Percentiles rank a stretch among this genome's conserved stretches.
Conservation (phyloP, 73 alveolate species). For the Uronychia setigera region DNA sequence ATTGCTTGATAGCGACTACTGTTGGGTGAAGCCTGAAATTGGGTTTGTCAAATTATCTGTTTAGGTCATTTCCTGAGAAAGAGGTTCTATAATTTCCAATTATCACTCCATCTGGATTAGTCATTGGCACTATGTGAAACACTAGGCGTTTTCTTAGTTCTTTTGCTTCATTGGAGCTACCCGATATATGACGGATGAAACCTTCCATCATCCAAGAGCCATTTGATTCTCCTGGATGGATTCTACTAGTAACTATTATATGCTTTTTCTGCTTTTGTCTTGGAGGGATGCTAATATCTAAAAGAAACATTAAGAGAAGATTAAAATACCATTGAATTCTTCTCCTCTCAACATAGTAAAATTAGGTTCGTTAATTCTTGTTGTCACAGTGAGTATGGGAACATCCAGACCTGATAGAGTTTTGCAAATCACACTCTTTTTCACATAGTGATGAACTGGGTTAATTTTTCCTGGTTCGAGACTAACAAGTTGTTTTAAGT, state of each 20-base stretch:
- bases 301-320: neutral
- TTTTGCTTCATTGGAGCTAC: slow-evolving; percentile 52
- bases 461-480: slow-evolving; percentile 42
- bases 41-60: slow-evolving; percentile 62
- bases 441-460: slow-evolving; percentile 16
- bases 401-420: slow-evolving; percentile 68
- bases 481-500: slow-evolving; percentile 40
- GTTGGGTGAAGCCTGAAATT: slow-evolving; percentile 48
- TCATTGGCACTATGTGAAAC: slow-evolving; percentile 84
- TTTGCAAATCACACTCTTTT: slow-evolving; percentile 55
- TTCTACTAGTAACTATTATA: slow-evolving; percentile 14
- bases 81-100: slow-evolving; percentile 80
- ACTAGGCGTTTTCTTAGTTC: slow-evolving; percentile 75
- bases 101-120: slow-evolving; percentile 88
- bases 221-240: slow-evolving; percentile 56
- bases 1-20: slow-evolving; percentile 37
- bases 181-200: slow-evolving; percentile 49
- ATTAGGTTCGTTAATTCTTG: slow-evolving; percentile 16
- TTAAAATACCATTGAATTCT: neutral
- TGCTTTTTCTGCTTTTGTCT: neutral
- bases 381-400: slow-evolving; percentile 59
- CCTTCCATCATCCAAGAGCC: slow-evolving; percentile 85
- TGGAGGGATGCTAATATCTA: neutral
- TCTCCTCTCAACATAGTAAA: neutral
- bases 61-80: slow-evolving; percentile 75